Evolutionary conservation across 768 basidiomycete genomes (phyloP).

Genomic region (Tulasnella sp.): DNA sequence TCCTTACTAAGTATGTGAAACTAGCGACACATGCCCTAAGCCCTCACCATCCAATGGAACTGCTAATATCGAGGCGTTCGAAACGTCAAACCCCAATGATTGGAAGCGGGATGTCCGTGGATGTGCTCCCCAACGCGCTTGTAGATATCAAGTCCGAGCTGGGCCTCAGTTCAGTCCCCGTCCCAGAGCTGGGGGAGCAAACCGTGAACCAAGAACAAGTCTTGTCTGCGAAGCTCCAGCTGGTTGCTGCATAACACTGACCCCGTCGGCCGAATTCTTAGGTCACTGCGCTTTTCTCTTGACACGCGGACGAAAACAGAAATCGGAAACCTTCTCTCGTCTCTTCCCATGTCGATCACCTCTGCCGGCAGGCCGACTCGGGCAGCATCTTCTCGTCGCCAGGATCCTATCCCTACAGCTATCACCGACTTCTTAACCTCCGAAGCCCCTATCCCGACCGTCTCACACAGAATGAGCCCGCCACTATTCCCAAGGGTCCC

Average conservation of each 20-base stretch:
- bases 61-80: neutral
- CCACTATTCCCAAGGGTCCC: neutral
- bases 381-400: neutral
- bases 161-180: neutral
- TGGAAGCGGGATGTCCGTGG: neutral
- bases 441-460: neutral
- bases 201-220: conserved; percentile 6
- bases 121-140: neutral
- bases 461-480: neutral
- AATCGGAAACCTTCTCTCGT: neutral
- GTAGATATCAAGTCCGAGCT: neutral
- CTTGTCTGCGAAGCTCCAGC: neutral
- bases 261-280: neutral
- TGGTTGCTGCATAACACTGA: neutral
- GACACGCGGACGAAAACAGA: neutral
- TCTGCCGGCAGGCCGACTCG: neutral
- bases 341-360: neutral
- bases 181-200: neutral
- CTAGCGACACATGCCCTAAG: neutral
- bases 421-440: neutral
- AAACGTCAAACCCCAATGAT: neutral
- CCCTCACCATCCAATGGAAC: neutral
- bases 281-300: neutral
- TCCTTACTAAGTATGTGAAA: too few species aligned
- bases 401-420: neutral